Conservation (phyloP, 2,329 filamentous ascomycete species). For the Aspergillus bombycis region DNA sequence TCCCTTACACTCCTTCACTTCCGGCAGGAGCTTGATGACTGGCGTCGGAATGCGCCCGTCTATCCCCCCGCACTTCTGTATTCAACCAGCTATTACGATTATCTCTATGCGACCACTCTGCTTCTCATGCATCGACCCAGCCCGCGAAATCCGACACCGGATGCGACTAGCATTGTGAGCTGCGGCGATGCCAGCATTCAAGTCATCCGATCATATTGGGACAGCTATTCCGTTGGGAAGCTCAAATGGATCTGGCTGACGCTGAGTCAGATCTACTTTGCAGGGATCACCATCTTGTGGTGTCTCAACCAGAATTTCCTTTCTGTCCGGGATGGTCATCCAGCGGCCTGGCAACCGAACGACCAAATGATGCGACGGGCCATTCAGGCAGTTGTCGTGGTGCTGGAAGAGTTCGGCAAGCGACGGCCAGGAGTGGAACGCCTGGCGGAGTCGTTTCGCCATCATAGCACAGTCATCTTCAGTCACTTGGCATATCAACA, state of each 20-base stretch:
- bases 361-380: constrained; percentile 41
- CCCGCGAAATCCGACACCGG: constrained; percentile 40
- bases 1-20: constrained; percentile 33
- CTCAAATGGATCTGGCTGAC: constrained; percentile 48
- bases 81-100: constrained; percentile 46
- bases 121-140: constrained; percentile 44
- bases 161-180: constrained; percentile 39
- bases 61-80: constrained; percentile 42
- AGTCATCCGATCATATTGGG: constrained; percentile 44
- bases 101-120: constrained; percentile 43
- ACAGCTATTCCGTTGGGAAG: constrained; percentile 43
- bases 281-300: constrained; percentile 45
- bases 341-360: constrained; percentile 38
- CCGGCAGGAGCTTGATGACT: constrained; percentile 42
- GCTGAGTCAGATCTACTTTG: constrained; percentile 43
- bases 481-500: constrained; percentile 41
- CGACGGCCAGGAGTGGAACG: constrained; percentile 41
- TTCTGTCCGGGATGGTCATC: constrained; percentile 31
- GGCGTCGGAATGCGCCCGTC: constrained; percentile 40
- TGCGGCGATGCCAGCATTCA: constrained; percentile 44
- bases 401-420: constrained; percentile 44
- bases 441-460: constrained; percentile 40
- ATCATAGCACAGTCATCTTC: constrained; percentile 43
- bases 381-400: constrained; percentile 40
- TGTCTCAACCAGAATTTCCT: constrained; percentile 45